A percentile compares a stretch with the other conserved stretches of the same genome.
phyloP scores from a whole-genome alignment of 2,329 filamentous ascomycete species.

The Nemania serpens region DNA sequence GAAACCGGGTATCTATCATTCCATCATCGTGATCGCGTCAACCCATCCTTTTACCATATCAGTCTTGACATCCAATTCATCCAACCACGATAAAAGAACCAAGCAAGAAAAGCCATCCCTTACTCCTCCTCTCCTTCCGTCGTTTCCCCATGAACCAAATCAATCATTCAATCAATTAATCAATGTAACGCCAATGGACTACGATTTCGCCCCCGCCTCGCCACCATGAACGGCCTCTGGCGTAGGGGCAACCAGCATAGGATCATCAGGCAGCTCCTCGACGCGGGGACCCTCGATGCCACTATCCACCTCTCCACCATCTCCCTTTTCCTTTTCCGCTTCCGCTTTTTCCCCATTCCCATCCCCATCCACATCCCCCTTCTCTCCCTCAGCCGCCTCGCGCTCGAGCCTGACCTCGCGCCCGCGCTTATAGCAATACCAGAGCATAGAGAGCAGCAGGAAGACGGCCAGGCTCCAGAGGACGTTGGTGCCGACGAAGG shows the following conservation, averaged over 20 bases:
- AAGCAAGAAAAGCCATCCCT: too few species aligned
- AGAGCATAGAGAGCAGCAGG: slow-evolving; percentile 88
- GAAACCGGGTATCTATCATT: too few species aligned
- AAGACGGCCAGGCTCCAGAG: slow-evolving; percentile 89
- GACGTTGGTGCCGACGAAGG: slow-evolving; percentile 88
- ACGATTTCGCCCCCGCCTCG: too few species aligned
- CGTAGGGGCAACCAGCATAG: slow-evolving; percentile 23
- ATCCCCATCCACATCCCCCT: slow-evolving; percentile 43
- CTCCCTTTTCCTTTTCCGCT: slow-evolving; percentile 49
- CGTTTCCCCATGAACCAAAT: too few species aligned
- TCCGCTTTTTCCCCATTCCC: slow-evolving; percentile 44
- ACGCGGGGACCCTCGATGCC: slow-evolving; percentile 41
- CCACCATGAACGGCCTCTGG: background rate
- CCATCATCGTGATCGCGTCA: too few species aligned
- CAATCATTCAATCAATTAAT: too few species aligned
- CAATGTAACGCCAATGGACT: too few species aligned
- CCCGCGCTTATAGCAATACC: slow-evolving; percentile 98
- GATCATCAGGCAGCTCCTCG: slow-evolving; percentile 57
- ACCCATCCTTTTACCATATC: too few species aligned
- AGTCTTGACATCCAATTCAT: too few species aligned
- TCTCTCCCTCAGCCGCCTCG: slow-evolving; percentile 53
- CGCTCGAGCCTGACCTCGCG: slow-evolving; percentile 78
- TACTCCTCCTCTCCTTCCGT: too few species aligned
- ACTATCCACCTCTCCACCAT: slow-evolving; percentile 46
- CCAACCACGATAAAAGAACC: too few species aligned